Evolutionary conservation across 2,329 filamentous ascomycete genomes (phyloP), one percentile per base, ranked within the genome.

Genomic region (Metarhizium humberi): DNA sequence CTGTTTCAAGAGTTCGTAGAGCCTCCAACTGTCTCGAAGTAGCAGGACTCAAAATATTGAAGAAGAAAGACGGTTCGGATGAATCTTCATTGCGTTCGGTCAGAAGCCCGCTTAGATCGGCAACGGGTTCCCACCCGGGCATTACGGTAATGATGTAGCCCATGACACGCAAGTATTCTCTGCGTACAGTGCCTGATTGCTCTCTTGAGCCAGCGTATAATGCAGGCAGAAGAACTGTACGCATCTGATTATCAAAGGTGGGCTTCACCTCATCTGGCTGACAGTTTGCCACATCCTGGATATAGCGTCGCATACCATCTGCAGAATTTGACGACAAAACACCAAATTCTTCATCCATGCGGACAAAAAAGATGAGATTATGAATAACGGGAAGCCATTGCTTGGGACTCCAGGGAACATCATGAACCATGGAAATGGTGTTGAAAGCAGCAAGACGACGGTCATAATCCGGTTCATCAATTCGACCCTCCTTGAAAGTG

Each of bases 391-490:
- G 92, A 53, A 86, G 80, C 92, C 94, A 99, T 69, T 96, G 88
- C 56, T 80, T 80, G 1, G 84, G 72, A 0, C 81, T 85, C 58
- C 92, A 82, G 0, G 75, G 71, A 1, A 67, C 67, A 42, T 82
- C 82, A n/a, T 80, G 74, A 3, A 81, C 73, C 45, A 81, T 79
- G 40, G 86, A 88, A 59, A 97, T 85, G 7, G 73, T 68, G 56
- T 79, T 85, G 71, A 94, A 97, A 3, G 90, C 91, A 50, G 78
- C 73, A 6, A 95, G 78, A 16, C 94, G 86, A 55, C 81, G 83
- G 61, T 95, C 88, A 66, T 95, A 96, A 70, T 97, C 88, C 1
- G 91, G 87, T 65, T 95, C 88, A 62, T 94, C 90, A 20, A 99
- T 77, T 48, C 85, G 85, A 30, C 79, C 81, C 50, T 76, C 75